phyloP scores from a whole-genome alignment of 1,284 basidiomycete genomes.

The Rhodotorula mucilaginosa region DNA sequence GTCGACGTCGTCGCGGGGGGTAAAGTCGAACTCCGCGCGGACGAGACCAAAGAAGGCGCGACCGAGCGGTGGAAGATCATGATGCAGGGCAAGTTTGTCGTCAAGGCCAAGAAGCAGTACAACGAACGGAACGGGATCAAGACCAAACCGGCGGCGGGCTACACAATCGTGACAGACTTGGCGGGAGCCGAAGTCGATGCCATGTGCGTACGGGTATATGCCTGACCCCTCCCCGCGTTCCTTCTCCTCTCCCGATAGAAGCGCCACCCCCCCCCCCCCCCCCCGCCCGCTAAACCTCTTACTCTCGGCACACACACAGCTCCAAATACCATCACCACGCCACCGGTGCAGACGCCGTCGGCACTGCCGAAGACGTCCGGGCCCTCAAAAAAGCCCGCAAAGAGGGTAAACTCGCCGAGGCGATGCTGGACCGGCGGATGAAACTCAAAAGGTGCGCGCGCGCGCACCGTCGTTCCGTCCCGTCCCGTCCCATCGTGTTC shows the following conservation, averaged over 20 bases:
- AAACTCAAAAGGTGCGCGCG: conserved; percentile 79
- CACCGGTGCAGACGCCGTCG: conserved; percentile 65
- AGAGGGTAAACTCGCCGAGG: conserved; percentile 83
- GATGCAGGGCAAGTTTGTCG: conserved; percentile 77
- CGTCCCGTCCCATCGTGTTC: too few species aligned
- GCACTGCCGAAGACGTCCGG: conserved; percentile 65
- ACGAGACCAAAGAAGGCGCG: conserved; percentile 74
- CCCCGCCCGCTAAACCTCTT: too few species aligned
- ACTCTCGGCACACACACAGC: conserved; percentile 51
- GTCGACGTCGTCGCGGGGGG: conserved; percentile 82
- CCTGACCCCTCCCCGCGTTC: too few species aligned
- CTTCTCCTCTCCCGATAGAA: too few species aligned
- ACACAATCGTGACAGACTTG: conserved; percentile 53
- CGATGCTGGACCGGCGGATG: conserved; percentile 78
- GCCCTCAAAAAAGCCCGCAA: conserved; percentile 68
- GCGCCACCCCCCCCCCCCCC: too few species aligned
- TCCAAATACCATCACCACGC: conserved; percentile 72
- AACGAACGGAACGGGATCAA: conserved; percentile 68
- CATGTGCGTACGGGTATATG: too few species aligned
- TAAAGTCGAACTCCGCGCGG: conserved; percentile 67
- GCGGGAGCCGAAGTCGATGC: conserved; percentile 43
- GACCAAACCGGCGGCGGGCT: conserved; percentile 58
- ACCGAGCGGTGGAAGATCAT: conserved; percentile 78
- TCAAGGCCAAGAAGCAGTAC: conserved; percentile 77
- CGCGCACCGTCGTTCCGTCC: not conserved